Conservation (phyloP, 2,329 filamentous ascomycete species). For the Trichocomaceae sp. region DNA sequence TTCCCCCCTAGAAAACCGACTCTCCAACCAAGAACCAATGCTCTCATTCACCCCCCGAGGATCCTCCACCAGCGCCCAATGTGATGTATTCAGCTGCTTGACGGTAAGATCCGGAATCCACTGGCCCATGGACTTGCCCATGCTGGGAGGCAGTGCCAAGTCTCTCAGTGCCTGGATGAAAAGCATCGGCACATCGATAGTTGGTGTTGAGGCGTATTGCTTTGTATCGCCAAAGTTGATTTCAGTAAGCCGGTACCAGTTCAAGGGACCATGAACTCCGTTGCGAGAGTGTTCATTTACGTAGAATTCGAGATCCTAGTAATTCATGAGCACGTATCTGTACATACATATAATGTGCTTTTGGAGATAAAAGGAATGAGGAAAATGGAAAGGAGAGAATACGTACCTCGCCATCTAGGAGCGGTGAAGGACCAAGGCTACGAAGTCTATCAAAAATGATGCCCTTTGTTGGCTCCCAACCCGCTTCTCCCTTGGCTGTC, state of each 20-base stretch:
- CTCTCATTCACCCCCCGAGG: constrained; percentile 63
- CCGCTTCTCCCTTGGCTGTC: constrained; percentile 49
- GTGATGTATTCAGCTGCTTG: constrained; percentile 60
- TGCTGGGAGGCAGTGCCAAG: constrained; percentile 60
- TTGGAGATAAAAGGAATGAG: not conserved
- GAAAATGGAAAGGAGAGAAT: not conserved
- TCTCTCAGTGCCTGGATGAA: constrained; percentile 70
- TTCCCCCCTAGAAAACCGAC: constrained; percentile 41
- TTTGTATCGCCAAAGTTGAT: constrained; percentile 72
- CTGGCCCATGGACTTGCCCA: constrained; percentile 66
- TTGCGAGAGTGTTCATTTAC: constrained; percentile 61
- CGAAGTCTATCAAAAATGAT: constrained; percentile 57
- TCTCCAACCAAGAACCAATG: constrained; percentile 61
- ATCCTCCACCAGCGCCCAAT: constrained; percentile 79
- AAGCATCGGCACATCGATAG: constrained; percentile 58
- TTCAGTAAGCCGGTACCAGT: constrained; percentile 76
- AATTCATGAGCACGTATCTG: not conserved
- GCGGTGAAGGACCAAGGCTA: constrained; percentile 49
- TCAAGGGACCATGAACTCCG: constrained; percentile 71
- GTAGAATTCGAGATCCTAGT: constrained; percentile 67
- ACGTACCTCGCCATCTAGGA: constrained; percentile 57
- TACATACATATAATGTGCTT: not conserved
- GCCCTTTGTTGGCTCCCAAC: constrained; percentile 57
- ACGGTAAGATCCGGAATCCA: constrained; percentile 59
- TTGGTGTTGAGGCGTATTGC: constrained; percentile 31